These are phyloP conservation scores for Rubroboletus pulcherrimus DNA, from an alignment of 768 basidiomycete species.

Conservation along the genomic window DNA sequence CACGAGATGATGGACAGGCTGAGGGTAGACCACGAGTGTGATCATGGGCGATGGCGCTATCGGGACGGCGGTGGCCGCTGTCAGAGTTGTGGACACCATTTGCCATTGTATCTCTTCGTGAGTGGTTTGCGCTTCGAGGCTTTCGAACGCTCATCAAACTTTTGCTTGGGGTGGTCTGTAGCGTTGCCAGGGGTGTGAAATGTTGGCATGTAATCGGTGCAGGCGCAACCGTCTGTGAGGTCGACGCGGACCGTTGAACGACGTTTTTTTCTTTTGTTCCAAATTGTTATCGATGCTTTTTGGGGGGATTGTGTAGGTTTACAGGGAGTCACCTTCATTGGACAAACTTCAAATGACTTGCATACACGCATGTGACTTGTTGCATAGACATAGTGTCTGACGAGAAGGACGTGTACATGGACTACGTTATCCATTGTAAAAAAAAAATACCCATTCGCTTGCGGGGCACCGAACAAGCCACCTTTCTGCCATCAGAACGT, in stretches of 20 bases:
- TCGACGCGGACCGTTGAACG: not conserved
- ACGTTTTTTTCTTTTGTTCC: not conserved
- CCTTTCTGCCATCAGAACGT: slow-evolving; percentile 52
- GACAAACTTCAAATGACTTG: not conserved
- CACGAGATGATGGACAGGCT: slow-evolving; percentile 36
- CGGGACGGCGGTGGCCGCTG: slow-evolving; percentile 43
- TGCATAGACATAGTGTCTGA: slow-evolving; percentile 12
- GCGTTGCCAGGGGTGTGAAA: slow-evolving; percentile 34
- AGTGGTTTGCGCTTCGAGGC: slow-evolving; percentile 15
- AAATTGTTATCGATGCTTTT: not conserved
- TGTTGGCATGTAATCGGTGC: slow-evolving; percentile 36
- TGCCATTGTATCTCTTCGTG: slow-evolving; percentile 49
- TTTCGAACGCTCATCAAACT: not conserved
- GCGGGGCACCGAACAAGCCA: not conserved
- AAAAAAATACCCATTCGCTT: not conserved
- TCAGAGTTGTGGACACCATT: slow-evolving; percentile 39
- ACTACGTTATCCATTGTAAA: slow-evolving; percentile 9
- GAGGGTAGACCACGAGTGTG: slow-evolving; percentile 53
- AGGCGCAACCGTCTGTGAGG: slow-evolving; percentile 34
- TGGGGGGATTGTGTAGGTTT: not conserved
- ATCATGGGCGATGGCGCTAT: slow-evolving; percentile 42
- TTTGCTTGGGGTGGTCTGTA: slow-evolving; percentile 3
- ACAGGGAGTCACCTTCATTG: not conserved
- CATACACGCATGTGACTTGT: slow-evolving; percentile 9
- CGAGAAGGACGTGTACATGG: slow-evolving; percentile 8